These are phyloP conservation scores for Colletotrichum eleusines DNA, from an alignment of 2,329 filamentous ascomycete genomes.

Conservation along the genomic window DNA sequence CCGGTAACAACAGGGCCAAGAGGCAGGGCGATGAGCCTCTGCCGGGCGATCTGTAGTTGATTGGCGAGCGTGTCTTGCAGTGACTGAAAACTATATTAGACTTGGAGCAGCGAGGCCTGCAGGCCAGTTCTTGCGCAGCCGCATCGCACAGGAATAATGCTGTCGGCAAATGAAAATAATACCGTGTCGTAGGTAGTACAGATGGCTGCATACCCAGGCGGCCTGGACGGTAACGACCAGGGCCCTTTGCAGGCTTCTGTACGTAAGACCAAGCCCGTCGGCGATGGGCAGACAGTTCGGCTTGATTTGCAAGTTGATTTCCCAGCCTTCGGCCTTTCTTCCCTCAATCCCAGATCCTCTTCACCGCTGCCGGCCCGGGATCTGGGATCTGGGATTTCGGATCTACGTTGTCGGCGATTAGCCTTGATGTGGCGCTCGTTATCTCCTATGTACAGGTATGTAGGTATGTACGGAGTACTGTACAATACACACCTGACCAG, in stretches of 20 bases:
- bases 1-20: slow-evolving; percentile 17
- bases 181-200: too few species aligned
- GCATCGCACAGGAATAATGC: not conserved
- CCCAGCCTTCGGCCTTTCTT: not conserved
- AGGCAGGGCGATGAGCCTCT: not conserved
- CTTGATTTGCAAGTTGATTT: not conserved
- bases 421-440: slow-evolving; percentile 16
- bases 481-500: not conserved
- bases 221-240: not conserved
- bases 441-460: slow-evolving; percentile 9
- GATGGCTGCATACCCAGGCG: not conserved
- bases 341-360: not conserved
- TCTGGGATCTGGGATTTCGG: not conserved
- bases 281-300: not conserved
- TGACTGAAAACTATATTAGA: too few species aligned
- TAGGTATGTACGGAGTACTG: too few species aligned
- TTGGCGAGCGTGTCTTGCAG: not conserved
- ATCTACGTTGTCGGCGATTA: slow-evolving; percentile 25
- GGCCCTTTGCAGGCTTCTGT: not conserved
- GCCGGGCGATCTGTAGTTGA: not conserved
- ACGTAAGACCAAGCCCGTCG: not conserved
- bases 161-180: not conserved
- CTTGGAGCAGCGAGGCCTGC: not conserved
- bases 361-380: not conserved
- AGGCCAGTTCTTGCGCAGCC: not conserved